A percentile compares a stretch with the other conserved stretches of the same genome.
Conservation (phyloP, 1,139 yeast genomes). For the Kluyveromyces sp. region DNA sequence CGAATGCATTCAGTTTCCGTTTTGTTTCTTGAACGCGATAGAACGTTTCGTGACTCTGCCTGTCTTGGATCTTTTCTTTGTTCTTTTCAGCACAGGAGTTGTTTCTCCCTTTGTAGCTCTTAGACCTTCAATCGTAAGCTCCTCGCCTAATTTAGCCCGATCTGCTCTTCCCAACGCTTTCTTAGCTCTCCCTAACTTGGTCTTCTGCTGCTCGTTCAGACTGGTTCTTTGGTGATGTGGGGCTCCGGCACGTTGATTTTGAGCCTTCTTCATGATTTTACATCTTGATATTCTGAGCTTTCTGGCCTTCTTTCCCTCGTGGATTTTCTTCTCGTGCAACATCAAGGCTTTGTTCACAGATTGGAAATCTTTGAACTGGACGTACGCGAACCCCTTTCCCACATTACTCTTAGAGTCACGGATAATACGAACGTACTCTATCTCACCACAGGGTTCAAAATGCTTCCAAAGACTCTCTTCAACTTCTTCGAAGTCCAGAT, state of each 20-base stretch:
- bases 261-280: constrained; percentile 43
- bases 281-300: constrained; percentile 76
- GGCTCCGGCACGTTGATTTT: constrained; percentile 17
- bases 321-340: constrained; percentile 63
- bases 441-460: constrained; percentile 61
- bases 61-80: constrained; percentile 51
- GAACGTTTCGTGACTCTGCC: constrained; percentile 35
- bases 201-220: constrained; percentile 58
- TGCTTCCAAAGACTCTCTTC: constrained; percentile 88
- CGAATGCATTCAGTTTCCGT: not conserved
- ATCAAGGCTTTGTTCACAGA: constrained; percentile 78
- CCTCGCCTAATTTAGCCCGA: constrained; percentile 54
- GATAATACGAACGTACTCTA: constrained; percentile 83
- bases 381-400: constrained; percentile 96
- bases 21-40: constrained; percentile 27
- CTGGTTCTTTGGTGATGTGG: constrained; percentile 12
- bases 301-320: constrained; percentile 42
- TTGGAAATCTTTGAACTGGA: constrained; percentile 78
- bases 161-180: constrained; percentile 74
- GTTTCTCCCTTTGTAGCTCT: constrained; percentile 69
- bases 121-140: constrained; percentile 58
- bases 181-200: constrained; percentile 74
- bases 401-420: constrained; percentile 90
- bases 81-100: constrained; percentile 55
- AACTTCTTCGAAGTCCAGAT: constrained; percentile 83